Evolutionary conservation across 331 rosid genomes (phyloP).

Genomic region (Spiraea crenata): DNA sequence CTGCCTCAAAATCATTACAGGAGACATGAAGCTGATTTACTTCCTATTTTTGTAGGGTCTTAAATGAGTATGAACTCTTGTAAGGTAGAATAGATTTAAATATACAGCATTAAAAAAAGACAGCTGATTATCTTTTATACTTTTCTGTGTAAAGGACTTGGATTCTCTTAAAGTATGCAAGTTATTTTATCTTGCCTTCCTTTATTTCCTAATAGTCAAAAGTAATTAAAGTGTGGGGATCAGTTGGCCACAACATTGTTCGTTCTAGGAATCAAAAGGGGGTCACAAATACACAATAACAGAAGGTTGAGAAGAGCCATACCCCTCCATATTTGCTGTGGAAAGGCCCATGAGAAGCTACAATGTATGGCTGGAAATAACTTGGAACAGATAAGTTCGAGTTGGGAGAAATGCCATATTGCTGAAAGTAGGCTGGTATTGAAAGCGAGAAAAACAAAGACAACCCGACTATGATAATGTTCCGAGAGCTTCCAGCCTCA

Average conservation of each 20-base stretch:
- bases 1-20: not conserved
- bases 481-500: slow-evolving; percentile 99
- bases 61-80: not conserved
- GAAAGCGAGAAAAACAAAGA: slow-evolving; percentile 93
- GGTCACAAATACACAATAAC: not conserved
- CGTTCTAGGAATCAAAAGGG: not conserved
- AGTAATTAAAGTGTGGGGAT: not conserved
- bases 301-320: slow-evolving; percentile 34
- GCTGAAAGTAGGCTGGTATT: slow-evolving; percentile 95
- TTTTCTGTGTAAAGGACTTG: too few species aligned
- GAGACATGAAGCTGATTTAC: not conserved
- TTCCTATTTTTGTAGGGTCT: not conserved
- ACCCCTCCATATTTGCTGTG: slow-evolving; percentile 85
- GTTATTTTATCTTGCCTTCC: not conserved
- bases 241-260: not conserved
- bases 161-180: not conserved
- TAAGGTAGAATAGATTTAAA: too few species aligned
- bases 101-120: not conserved
- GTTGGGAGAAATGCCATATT: slow-evolving; percentile 78
- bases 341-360: slow-evolving; percentile 94
- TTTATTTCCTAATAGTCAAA: not conserved
- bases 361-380: slow-evolving; percentile 91
- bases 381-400: slow-evolving; percentile 84
- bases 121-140: not conserved
- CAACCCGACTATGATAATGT: slow-evolving; percentile 90